Percentiles rank a stretch among this genome's conserved stretches.
Evolutionary conservation across 1,139 yeast genomes (phyloP).

Genomic region (Kodamaea alishanica): DNA sequence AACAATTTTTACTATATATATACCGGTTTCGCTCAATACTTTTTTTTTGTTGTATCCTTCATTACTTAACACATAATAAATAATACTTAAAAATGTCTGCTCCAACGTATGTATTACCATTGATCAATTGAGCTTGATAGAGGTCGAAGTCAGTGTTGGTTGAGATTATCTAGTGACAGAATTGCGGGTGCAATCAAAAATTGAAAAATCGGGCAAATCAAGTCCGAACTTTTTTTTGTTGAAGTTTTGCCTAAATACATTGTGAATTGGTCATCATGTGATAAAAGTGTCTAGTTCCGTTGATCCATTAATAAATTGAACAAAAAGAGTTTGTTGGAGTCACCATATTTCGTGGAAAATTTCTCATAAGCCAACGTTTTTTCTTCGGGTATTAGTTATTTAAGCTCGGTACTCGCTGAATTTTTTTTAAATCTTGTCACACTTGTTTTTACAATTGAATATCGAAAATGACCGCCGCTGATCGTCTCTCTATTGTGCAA

Average conservation of each 20-base stretch:
- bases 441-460: neutral
- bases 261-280: too few species aligned
- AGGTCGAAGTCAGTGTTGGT: neutral
- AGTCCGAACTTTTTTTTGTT: too few species aligned
- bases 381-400: neutral
- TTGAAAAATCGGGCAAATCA: too few species aligned
- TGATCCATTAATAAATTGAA: neutral
- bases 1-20: too few species aligned
- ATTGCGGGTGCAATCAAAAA: neutral
- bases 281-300: too few species aligned
- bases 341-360: neutral
- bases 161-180: neutral
- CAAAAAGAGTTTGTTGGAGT: neutral
- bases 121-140: neutral
- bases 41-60: constrained; percentile 6
- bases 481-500: constrained; percentile 11
- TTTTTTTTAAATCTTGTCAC: neutral
- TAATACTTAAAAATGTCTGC: constrained; percentile 30
- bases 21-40: neutral
- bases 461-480: neutral
- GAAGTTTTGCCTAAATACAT: too few species aligned
- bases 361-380: neutral
- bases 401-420: neutral
- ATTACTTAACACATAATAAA: constrained; percentile 5
- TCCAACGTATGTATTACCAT: constrained; percentile 39